Evolutionary conservation across 2,329 filamentous ascomycete species (phyloP).

Genomic region (Dactylellina cionopaga): DNA sequence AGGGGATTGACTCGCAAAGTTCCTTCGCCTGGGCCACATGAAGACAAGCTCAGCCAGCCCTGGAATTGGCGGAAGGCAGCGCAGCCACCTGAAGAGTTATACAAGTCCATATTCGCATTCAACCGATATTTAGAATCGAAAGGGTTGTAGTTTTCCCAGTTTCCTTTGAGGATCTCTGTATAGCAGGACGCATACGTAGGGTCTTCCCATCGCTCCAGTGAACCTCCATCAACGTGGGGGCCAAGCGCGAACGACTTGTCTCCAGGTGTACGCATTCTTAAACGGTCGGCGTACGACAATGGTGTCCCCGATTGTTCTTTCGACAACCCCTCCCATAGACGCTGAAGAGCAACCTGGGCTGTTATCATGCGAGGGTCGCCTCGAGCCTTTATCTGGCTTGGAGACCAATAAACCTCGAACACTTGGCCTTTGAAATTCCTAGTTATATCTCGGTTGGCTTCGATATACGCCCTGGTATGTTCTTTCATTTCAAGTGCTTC

Average conservation of each 20-base stretch:
- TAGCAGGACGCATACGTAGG: slow-evolving; percentile 78
- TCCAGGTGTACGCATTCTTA: slow-evolving; percentile 77
- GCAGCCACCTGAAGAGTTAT: slow-evolving; percentile 82
- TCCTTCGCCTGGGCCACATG: slow-evolving; percentile 77
- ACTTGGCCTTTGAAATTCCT: slow-evolving; percentile 76
- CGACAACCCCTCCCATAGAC: slow-evolving; percentile 69
- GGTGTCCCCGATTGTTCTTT: slow-evolving; percentile 68
- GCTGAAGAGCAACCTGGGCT: slow-evolving; percentile 72
- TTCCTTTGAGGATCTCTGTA: slow-evolving; percentile 74
- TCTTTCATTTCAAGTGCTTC: slow-evolving; percentile 74
- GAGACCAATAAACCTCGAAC: slow-evolving; percentile 80
- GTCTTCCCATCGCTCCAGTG: slow-evolving; percentile 78
- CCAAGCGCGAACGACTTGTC: slow-evolving; percentile 77
- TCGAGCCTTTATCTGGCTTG: slow-evolving; percentile 74
- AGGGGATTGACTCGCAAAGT: slow-evolving; percentile 85
- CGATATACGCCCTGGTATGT: slow-evolving; percentile 73
- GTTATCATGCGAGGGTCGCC: slow-evolving; percentile 72
- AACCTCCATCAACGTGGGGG: slow-evolving; percentile 78
- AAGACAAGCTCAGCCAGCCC: slow-evolving; percentile 84
- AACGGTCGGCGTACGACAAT: slow-evolving; percentile 75
- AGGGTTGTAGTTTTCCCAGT: slow-evolving; percentile 83
- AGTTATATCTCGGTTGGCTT: slow-evolving; percentile 69
- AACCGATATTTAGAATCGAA: slow-evolving; percentile 80
- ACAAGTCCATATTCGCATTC: slow-evolving; percentile 75
- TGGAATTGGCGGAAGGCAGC: slow-evolving; percentile 89